Conservation (phyloP, 441 rosid genomes). For the Omphalea diandra region DNA sequence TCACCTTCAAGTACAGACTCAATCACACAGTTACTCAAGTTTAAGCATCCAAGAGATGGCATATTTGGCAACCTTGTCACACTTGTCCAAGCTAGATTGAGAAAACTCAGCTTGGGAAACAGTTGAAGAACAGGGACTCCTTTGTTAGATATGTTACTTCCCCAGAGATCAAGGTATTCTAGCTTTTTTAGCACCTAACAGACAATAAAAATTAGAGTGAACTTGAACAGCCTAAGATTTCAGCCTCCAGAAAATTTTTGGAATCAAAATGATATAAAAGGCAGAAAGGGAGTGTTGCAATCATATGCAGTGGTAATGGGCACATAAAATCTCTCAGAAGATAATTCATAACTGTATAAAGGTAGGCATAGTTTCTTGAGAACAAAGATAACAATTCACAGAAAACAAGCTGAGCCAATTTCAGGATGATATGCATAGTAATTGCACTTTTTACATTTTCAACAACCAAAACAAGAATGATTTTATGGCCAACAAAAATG, state of each 20-base stretch:
- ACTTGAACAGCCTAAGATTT: background rate
- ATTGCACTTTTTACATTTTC: too few relatives aligned
- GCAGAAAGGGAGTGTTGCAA: background rate
- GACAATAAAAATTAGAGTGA: constrained; percentile 6
- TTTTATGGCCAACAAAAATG: background rate
- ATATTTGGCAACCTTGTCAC: constrained; percentile 63
- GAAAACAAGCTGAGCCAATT: background rate
- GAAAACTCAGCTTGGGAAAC: constrained; percentile 67
- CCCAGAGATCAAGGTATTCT: constrained; percentile 88
- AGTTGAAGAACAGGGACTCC: constrained; percentile 50
- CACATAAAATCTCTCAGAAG: too few relatives aligned
- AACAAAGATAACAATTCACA: background rate
- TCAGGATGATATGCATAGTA: too few relatives aligned
- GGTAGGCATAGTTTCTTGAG: too few relatives aligned
- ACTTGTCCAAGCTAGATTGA: constrained; percentile 78
- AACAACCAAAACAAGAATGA: too few relatives aligned
- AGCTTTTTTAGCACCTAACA: constrained; percentile 70
- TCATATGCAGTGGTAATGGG: background rate
- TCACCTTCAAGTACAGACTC: constrained; percentile 41
- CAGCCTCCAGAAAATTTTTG: background rate
- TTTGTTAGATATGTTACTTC: constrained; percentile 66
- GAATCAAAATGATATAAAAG: background rate
- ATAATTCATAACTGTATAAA: too few relatives aligned
- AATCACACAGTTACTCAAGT: constrained; percentile 74
- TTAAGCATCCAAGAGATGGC: constrained; percentile 66